Percentiles rank a stretch among this genome's conserved stretches.
These are phyloP conservation scores for Davidsoniella australis DNA, from an alignment of 2,329 filamentous ascomycete species.

Conservation along the genomic window DNA sequence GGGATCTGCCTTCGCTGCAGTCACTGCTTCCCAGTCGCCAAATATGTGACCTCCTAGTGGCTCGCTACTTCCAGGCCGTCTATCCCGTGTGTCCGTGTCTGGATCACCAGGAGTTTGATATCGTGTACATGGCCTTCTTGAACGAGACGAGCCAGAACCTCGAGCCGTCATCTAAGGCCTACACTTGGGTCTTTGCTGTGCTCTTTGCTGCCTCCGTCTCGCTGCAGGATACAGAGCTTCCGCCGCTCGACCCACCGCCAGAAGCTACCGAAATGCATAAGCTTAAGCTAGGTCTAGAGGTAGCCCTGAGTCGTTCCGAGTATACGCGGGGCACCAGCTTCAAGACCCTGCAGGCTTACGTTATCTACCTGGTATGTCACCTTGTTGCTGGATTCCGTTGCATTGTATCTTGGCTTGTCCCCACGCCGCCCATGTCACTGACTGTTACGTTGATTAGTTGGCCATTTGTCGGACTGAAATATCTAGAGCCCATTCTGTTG, in stretches of 20 bases:
- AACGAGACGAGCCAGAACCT: conserved; percentile 37
- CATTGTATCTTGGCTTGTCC: not conserved
- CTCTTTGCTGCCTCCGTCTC: conserved; percentile 55
- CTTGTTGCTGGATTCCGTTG: conserved; percentile 16
- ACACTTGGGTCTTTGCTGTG: conserved; percentile 52
- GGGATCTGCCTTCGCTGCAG: conserved; percentile 32
- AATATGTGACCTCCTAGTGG: conserved; percentile 43
- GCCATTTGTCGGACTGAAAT: conserved; percentile 56
- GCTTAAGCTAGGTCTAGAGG: conserved; percentile 49
- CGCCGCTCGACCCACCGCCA: conserved; percentile 23
- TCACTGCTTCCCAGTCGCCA: conserved; percentile 42
- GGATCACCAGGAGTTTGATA: conserved; percentile 50
- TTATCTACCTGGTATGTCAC: conserved; percentile 49
- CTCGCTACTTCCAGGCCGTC: conserved; percentile 51
- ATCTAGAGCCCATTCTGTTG: conserved; percentile 54
- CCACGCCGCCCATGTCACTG: not conserved
- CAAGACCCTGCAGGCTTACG: conserved; percentile 60
- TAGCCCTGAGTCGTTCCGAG: conserved; percentile 49
- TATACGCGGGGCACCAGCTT: conserved; percentile 50
- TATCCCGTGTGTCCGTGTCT: conserved; percentile 52
- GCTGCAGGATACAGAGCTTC: conserved; percentile 34
- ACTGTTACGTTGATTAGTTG: conserved; percentile 29
- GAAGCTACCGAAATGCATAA: conserved; percentile 37
- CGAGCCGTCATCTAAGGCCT: conserved; percentile 46
- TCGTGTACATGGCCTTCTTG: conserved; percentile 50